Base-by-base conservation (phyloP, 2,329 filamentous ascomycete genomes). In the Chrysoporthe cubensis region DNA sequence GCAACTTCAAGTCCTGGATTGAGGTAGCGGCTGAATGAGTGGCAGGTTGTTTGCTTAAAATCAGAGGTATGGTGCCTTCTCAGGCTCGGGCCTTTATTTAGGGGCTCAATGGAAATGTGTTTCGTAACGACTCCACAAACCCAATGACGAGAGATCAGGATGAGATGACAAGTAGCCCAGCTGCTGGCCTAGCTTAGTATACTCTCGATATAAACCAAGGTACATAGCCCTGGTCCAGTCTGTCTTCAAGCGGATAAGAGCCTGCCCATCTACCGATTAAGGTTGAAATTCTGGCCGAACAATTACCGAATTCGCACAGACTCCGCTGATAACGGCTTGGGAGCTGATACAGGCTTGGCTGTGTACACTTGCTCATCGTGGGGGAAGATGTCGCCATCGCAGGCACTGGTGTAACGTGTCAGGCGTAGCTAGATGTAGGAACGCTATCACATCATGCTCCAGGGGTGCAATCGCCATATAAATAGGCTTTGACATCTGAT, bases 341-440 rank as follows among this genome's bases (percentile, higher is more conserved):
- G 52, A 37, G 16, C 14, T 37, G 26, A 26, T 13, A 34, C 9
- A 26, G 7, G 14, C 16, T 13, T 54, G 50, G 50, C 50, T 2
- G 21, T 54, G 21, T 21, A 16, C 50, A 13, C 6, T 57, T 57
- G 54, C 54, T 57, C 34, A 57, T 57, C 54, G 54, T 57, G 54
- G 54, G 54, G 54, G 54, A 40, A 57, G 54, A 57, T 57, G 54
- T 57, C 54, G 54, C 54, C 54, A 57, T 57, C 32, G 54, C 54
- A 32, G 54, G 54, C 32, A 7, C 16, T 57, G 32, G 54, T 57
- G 54, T 13, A 57, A 57, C 54, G 54, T 57, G 21, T 9, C 54
- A 37, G 34, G 34, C 32, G 14, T n/a, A 5, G 9, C 21, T 6
- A 14, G n/a, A 7, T 18, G 13, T 18, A 46, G 18, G 18, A 4